Conservation (phyloP, 441 rosid genomes). For the Populus hybrid region DNA sequence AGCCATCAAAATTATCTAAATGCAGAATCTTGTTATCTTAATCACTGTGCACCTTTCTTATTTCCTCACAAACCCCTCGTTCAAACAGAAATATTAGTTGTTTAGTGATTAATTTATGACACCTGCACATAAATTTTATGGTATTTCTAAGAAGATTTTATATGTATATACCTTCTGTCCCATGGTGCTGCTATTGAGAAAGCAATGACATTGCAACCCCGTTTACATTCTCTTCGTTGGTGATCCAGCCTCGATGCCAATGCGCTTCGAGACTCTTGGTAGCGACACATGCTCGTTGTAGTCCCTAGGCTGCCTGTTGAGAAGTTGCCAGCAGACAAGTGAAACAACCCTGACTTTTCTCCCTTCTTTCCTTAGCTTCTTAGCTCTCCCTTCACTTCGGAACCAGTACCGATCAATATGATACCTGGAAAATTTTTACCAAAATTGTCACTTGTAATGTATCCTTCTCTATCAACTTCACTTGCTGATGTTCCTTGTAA, state of each 20-base stretch:
- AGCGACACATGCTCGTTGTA: slow-evolving; percentile 29
- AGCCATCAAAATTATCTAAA: too few species aligned
- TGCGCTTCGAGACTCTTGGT: slow-evolving; percentile 4
- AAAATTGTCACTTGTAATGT: slow-evolving; percentile 28
- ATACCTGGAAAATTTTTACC: slow-evolving; percentile 18
- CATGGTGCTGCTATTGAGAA: not conserved
- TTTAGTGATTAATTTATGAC: too few species aligned
- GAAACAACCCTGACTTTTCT: slow-evolving; percentile 33
- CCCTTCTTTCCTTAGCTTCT: slow-evolving; percentile 24
- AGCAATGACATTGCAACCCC: slow-evolving; percentile 27
- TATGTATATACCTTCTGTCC: not conserved
- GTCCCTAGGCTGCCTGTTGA: slow-evolving; percentile 23
- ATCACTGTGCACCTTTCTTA: too few species aligned
- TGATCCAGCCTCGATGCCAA: slow-evolving; percentile 32
- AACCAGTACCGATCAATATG: slow-evolving; percentile 32
- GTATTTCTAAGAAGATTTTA: too few species aligned
- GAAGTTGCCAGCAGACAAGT: slow-evolving; percentile 30
- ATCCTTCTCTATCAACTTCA: slow-evolving; percentile 29
- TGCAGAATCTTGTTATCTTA: too few species aligned
- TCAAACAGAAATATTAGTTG: too few species aligned
- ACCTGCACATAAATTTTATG: too few species aligned
- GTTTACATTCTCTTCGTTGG: slow-evolving; percentile 23
- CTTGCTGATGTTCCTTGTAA: slow-evolving; percentile 22
- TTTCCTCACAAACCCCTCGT: too few species aligned
- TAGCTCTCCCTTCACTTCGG: slow-evolving; percentile 27